Base-by-base conservation (phyloP, 2,329 filamentous ascomycete genomes). In the Claviceps pusilla region DNA sequence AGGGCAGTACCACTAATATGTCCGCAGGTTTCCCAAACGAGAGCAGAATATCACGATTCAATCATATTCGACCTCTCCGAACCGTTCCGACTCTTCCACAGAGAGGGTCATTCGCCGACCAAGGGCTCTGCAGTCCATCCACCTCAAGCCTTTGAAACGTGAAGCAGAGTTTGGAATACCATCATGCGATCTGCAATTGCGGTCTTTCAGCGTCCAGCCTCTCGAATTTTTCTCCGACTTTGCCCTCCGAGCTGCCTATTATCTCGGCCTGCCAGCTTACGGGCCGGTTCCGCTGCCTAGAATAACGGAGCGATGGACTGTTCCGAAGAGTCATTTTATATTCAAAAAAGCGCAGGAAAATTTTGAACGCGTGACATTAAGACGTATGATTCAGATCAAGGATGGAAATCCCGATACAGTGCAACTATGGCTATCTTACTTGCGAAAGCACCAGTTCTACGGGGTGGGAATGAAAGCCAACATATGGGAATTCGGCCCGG, bases 381-480 rank as follows among this genome's bases (percentile, higher is more conserved):
- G 90, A 54, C 77, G 93, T 14, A 69, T 96, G 63, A 89, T 98
- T 52, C 89, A 95, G 70, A 93, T 98, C 64, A 85, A 88, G 60
- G 93, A 97, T 65, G 93, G 89, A 0, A 78, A 96, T 64, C 83
- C 89, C 0, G 88, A 96, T 67, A 84, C 83, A 1, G 89, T 98
- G 41, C 86, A 94, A 69, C 70, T 90, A 33, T 98, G 93, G 93
- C 73, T 98, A 56, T 89, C 89, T 0, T 97, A 95, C 66, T 69
- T 98, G 65, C 81, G 87, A 65, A 95, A 95, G 71, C 86, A 96
- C 66, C 87, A 89, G 46, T 95, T 93, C 67, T 87, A 94, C 61
- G 93, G 93, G n/a, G 84, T 97, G 45, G 93, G 93, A 63, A 94
- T 98, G 89, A 98, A 98, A 77, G 93, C 93, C 53, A 96, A 98